Evolutionary conservation across 2,329 filamentous ascomycete genomes (phyloP).

Genomic region (Colletotrichum noveboracense): DNA sequence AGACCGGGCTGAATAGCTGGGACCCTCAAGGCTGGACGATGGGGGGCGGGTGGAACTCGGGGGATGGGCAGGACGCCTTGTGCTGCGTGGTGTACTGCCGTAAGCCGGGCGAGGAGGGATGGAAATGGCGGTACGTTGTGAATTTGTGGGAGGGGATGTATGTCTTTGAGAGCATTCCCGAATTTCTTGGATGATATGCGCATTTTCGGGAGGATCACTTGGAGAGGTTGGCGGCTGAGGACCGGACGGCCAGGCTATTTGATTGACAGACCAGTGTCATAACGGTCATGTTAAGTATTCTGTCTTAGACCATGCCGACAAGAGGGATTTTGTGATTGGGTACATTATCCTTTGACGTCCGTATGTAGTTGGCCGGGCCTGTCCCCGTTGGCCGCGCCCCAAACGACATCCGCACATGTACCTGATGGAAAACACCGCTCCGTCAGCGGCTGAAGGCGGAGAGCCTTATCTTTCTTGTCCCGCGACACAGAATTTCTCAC

Average conservation of each 20-base stretch:
- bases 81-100: neutral
- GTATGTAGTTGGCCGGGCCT: neutral
- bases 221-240: neutral
- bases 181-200: rapidly evolving
- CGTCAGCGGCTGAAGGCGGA: neutral
- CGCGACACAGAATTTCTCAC: neutral
- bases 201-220: neutral
- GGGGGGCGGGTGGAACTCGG: neutral
- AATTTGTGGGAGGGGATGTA: neutral
- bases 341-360: neutral
- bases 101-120: neutral
- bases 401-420: too few relatives aligned
- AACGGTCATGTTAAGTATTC: neutral
- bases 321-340: neutral
- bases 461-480: neutral
- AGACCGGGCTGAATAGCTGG: rapidly evolving
- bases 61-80: neutral
- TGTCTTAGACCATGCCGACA: neutral
- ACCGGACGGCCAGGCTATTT: neutral
- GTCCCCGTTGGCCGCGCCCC: neutral
- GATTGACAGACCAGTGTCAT: neutral
- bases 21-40: neutral
- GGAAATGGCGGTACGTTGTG: neutral
- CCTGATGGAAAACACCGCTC: neutral
- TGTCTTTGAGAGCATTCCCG: neutral